These are phyloP conservation scores for Xylaria venustula DNA, from an alignment of 495 filamentous ascomycete species.

Conservation along the genomic window DNA sequence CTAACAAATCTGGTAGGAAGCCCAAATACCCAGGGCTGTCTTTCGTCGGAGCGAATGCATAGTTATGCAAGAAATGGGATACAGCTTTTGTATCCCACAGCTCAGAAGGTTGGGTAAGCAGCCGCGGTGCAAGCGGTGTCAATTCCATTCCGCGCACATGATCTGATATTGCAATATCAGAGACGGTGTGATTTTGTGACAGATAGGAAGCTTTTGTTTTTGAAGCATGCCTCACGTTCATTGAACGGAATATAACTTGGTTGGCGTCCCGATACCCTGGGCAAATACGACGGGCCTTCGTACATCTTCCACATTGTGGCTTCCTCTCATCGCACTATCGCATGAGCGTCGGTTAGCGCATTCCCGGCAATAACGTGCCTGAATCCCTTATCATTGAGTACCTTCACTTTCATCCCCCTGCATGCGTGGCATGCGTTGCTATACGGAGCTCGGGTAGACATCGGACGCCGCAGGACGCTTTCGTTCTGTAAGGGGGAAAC, in stretches of 20 bases:
- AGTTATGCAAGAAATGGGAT: background rate
- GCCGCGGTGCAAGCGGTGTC: background rate
- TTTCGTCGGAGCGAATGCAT: background rate
- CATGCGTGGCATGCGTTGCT: slow-evolving; percentile 3
- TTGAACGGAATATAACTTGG: background rate
- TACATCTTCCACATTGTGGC: slow-evolving; percentile 4
- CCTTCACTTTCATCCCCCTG: slow-evolving; percentile 4
- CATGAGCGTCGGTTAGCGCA: background rate
- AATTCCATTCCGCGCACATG: background rate
- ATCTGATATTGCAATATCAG: background rate
- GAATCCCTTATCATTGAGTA: background rate
- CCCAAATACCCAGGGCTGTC: background rate
- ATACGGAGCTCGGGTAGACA: background rate
- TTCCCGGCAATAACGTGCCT: background rate
- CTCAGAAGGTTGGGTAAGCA: background rate
- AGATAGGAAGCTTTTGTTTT: background rate
- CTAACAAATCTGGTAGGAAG: background rate
- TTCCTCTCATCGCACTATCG: slow-evolving; percentile 3
- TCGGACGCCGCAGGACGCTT: background rate
- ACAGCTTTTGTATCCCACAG: background rate
- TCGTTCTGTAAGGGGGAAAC: background rate
- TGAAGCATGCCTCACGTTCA: background rate
- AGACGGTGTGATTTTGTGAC: background rate
- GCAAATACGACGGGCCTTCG: background rate
- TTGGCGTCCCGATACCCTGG: background rate